Evolutionary conservation across 345 rosid species (phyloP).

Genomic region (Rhodamnia argentea): DNA sequence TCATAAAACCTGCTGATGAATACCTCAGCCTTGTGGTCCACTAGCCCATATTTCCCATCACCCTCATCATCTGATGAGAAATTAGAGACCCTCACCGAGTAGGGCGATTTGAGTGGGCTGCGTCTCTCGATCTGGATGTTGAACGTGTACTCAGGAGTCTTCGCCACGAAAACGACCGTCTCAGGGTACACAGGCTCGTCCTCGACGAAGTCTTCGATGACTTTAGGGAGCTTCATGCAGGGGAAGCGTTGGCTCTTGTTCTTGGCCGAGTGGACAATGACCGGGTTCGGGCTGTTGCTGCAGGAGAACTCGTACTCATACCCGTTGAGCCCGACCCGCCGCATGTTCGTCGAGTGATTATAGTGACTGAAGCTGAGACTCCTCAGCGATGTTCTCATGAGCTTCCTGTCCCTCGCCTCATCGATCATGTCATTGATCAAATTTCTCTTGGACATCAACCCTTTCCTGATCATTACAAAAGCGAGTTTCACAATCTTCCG

Average conservation of each 20-base stretch:
- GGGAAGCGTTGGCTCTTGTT: neutral
- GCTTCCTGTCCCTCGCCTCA: neutral
- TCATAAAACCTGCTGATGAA: constrained; percentile 5
- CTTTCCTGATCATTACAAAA: neutral
- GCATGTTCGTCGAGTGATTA: neutral
- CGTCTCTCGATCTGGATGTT: neutral
- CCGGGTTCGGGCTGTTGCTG: constrained; percentile 1
- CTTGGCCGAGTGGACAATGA: neutral
- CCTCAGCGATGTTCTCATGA: neutral
- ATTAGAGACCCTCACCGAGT: neutral
- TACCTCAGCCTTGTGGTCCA: constrained; percentile 3
- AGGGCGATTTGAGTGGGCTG: neutral
- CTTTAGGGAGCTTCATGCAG: neutral
- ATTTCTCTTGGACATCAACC: neutral
- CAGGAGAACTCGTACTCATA: constrained; percentile 4
- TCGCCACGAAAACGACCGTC: neutral
- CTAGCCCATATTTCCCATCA: neutral
- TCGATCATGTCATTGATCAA: neutral
- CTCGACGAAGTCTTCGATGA: neutral
- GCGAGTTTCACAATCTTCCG: neutral
- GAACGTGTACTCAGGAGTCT: neutral
- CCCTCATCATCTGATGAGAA: neutral
- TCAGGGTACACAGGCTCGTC: neutral
- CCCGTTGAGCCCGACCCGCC: neutral
- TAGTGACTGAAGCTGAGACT: neutral